Conservation (phyloP, 169 alveolate species). For the Plasmodium billcollinsi region DNA sequence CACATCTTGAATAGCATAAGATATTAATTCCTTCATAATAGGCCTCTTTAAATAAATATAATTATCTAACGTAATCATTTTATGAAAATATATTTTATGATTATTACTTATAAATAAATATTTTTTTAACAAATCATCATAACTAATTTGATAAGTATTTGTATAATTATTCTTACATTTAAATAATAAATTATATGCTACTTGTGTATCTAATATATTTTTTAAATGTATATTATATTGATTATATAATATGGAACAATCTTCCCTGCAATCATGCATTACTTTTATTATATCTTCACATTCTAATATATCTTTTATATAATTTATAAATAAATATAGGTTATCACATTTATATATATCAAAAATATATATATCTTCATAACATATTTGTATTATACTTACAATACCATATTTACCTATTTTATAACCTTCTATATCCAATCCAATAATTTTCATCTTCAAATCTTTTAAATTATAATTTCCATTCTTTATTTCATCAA, state of each 20-base stretch:
- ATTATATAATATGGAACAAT: slow-evolving; percentile 47
- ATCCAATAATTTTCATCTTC: slow-evolving; percentile 14
- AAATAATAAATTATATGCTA: slow-evolving; percentile 44
- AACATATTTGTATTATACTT: slow-evolving; percentile 46
- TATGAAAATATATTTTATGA: slow-evolving; percentile 69
- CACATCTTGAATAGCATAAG: slow-evolving; percentile 59
- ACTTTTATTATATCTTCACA: slow-evolving; percentile 14
- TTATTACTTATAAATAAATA: slow-evolving; percentile 51
- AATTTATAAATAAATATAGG: slow-evolving; percentile 10
- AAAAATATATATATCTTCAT: slow-evolving; percentile 40
- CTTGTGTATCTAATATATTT: slow-evolving; percentile 57
- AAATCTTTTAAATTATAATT: not conserved
- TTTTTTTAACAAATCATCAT: slow-evolving; percentile 46
- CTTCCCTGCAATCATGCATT: slow-evolving; percentile 66
- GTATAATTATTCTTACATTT: slow-evolving; percentile 23
- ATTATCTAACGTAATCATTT: slow-evolving; percentile 34
- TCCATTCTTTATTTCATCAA: slow-evolving; percentile 19
- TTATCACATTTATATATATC: slow-evolving; percentile 68
- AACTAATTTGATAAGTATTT: slow-evolving; percentile 55
- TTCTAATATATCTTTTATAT: slow-evolving; percentile 46
- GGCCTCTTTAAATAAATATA: slow-evolving; percentile 59
- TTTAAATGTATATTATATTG: slow-evolving; percentile 40
- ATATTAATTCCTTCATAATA: slow-evolving; percentile 36
- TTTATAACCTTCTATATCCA: slow-evolving; percentile 67
- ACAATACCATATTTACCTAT: slow-evolving; percentile 52